Evolutionary conservation across 345 rosid genomes (phyloP).

Genomic region (Camelina laxa): DNA sequence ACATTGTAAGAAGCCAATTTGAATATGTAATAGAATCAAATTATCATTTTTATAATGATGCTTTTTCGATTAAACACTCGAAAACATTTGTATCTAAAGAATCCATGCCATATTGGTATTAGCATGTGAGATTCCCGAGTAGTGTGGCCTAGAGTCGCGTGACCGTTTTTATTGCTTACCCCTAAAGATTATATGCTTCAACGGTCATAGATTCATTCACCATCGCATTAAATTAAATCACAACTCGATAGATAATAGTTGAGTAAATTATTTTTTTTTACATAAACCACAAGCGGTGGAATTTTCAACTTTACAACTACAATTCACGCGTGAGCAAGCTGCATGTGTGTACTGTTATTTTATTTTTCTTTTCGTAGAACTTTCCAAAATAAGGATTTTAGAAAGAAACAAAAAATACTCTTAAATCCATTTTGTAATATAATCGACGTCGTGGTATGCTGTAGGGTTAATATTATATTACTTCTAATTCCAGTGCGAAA

Average conservation of each 20-base stretch:
- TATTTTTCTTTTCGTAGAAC: neutral
- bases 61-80: constrained; percentile 20
- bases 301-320: constrained; percentile 40
- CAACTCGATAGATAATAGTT: constrained; percentile 13
- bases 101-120: constrained; percentile 37
- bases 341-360: constrained; percentile 16
- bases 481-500: constrained; percentile 17
- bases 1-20: constrained; percentile 1
- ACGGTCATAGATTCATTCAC: constrained; percentile 45
- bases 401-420: constrained; percentile 24
- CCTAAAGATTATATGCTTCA: constrained; percentile 42
- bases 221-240: constrained; percentile 35
- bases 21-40: neutral
- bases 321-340: constrained; percentile 33
- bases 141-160: constrained; percentile 45
- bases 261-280: neutral
- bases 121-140: constrained; percentile 46
- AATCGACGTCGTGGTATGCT: neutral
- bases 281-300: constrained; percentile 29
- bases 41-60: neutral
- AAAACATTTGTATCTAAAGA: constrained; percentile 32
- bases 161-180: constrained; percentile 46
- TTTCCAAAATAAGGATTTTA: constrained; percentile 4
- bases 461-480: neutral
- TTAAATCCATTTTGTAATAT: neutral